Base-by-base conservation (phyloP, 2,329 filamentous ascomycete genomes). In the Fusarium sp. region DNA sequence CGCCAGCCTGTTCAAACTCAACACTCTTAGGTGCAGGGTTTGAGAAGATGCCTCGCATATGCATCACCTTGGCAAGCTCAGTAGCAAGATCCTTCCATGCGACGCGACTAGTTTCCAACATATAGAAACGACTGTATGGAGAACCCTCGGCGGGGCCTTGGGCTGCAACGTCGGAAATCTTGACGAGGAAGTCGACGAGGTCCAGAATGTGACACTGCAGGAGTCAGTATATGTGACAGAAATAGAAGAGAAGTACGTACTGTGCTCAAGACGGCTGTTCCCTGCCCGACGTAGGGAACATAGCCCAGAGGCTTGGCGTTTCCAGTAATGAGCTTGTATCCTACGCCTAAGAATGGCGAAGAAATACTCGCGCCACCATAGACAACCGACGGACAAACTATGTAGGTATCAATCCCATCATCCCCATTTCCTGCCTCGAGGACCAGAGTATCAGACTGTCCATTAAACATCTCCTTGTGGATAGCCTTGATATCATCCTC, bases 381-480 rank as follows among this genome's bases (percentile, higher is more conserved):
- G 0, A 68, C 55, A 1, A 68, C 65, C 0, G 65, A 47, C 0
- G 63, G 65, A 0, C 65, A 68, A 7, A 68, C 63, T 4, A 68
- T 68, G 6, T 41, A 68, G 1, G 65, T 54, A 7, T 68, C 63
- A 7, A 68, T 28, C 1, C 20, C 30, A 6, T 54, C 41, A n/a
- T 65, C 65, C 2, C 59, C 35, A 3, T 61, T 24, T 8, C 65
- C 63, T 7, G 65, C 65, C 18, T 68, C 39, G 0, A 68, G 35
- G 16, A 68, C 65, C 20, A 45, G 63, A 0, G 41, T 61, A 24
- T 68, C 63, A 5, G 65, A 68, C 4, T 68, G 65, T 1, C 65
- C 65, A 14, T 68, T 68, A 5, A 61, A 68, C 65, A 68, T 68
- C 2, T 68, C 63, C 26, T 68, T 68, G 4, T 68, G 63, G 0